Evolutionary conservation across 208 protist species (phyloP), one percentile per base, ranked within the genome.

Genomic region (Vickermania spadyakhi): DNA sequence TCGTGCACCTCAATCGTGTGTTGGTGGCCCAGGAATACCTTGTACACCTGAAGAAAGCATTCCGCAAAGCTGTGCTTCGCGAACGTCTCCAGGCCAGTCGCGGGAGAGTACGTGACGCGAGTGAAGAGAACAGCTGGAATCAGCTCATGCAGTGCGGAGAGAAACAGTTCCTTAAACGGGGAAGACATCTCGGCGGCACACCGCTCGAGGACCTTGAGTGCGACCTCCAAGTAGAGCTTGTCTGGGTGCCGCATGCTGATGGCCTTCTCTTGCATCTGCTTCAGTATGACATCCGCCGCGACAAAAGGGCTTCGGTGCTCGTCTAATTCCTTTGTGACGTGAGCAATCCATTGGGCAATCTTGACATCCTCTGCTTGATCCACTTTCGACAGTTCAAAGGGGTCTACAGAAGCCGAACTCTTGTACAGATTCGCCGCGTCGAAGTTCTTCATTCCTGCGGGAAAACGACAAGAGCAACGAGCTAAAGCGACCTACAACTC

Each of bases 241-340:
- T 88, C 75, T 2, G 70, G 73, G 27, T 73, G 65, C 31, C 68
- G 56, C 25, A 85, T 25, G 25, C 57, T 41, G 2, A 55, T 45
- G 21, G 66, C 68, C 62, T 72, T 74, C 58, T 73, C 72, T 21
- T 80, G 66, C 68, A 92, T 58, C 55, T 91, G 71, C 25, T 61
- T 68, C 56, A 91, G 61, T 5, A 95, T 61, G 11, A 83, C 74
- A 57, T 95, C 88, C 5, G 88, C 82, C 23, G 88, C 88, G 1
- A 95, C 65, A 56, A 95, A 91, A 13, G 85, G 85, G 51, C 88
- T 95, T 30, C 75, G 73, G 58, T 89, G 73, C 30, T 64, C 65
- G 2, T 53, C 58, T 59, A 94, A 73, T 55, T 83, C 82, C 5
- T 59, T 66, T 26, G 86, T 64, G 23, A 94, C 75, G 58, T 80